Base-by-base conservation (phyloP, 352 stramenopile genomes). In the Blastocystis sp. region DNA sequence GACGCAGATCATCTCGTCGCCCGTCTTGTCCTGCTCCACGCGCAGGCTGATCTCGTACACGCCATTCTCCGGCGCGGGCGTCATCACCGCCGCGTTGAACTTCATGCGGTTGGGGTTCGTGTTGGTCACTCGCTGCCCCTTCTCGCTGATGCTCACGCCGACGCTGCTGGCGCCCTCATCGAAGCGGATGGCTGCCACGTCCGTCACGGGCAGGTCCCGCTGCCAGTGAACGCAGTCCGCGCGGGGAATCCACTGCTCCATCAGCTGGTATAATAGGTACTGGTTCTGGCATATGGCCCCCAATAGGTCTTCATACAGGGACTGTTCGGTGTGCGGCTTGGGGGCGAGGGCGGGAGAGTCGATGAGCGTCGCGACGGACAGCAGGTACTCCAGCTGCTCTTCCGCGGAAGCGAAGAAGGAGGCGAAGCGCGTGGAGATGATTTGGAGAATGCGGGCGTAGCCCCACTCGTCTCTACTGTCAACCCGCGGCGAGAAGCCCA, bases 1-100 rank as follows among this genome's bases (percentile, higher is more conserved):
- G 10, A 88, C 59, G 52, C 78, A 88, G 2, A 71, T 76, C 78
- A 88, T 88, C 45, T 88, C 78, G 34, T 88, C 78, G 14, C 62
- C 62, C 38, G 76, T 61, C 21, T 52, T 43, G 65, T 88, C 78
- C 2, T 88, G 42, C 34, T 76, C 78, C 21, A 88, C 21, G 10
- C 60, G 54, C 40, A 62, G 69, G 0, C 24, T 24, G 21, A 61
- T 52, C 34, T 84, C 74, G 17, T 69, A 28, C 38, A 52, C 34
- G 11, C 74, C 74, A 19, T 45, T 54, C 42, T 62, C 42, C 34
- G 45, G 21, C 17, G 74, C 74, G 19, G 74, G 74, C 38, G 74
- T 69, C 19, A 68, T 7, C 14, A 84, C 40, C 38, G 45, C 74
- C 11, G 48, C 48, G 61, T 84, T 66, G n/a, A 84, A 84, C 11